Conservation (phyloP, 2,329 filamentous ascomycete genomes). For the Blumeriella jaapii region DNA sequence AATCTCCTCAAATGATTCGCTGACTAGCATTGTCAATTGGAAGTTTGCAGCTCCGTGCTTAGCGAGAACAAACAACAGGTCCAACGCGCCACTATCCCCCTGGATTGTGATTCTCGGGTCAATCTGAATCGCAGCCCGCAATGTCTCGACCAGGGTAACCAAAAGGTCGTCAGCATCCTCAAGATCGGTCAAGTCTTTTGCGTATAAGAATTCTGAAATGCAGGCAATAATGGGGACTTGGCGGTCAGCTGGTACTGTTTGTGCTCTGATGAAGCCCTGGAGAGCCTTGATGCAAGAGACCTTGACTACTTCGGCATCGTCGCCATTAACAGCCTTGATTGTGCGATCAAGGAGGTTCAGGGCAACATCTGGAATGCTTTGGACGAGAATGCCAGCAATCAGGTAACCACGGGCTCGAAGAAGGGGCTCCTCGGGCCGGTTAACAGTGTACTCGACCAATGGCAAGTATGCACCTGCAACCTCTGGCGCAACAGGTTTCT, state of each 20-base stretch:
- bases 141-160: slow-evolving; percentile 76
- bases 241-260: slow-evolving; percentile 38
- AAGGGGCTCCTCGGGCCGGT: slow-evolving; percentile 57
- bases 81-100: slow-evolving; percentile 60
- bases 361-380: slow-evolving; percentile 49
- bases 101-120: slow-evolving; percentile 65
- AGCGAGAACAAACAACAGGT: slow-evolving; percentile 78
- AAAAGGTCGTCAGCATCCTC: slow-evolving; percentile 86
- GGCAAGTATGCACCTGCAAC: slow-evolving; percentile 66
- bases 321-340: slow-evolving; percentile 62
- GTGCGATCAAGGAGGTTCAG: slow-evolving; percentile 58
- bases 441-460: slow-evolving; percentile 68
- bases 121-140: slow-evolving; percentile 72
- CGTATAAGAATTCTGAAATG: slow-evolving; percentile 61
- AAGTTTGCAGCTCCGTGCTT: slow-evolving; percentile 84
- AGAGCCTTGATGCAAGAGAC: slow-evolving; percentile 83
- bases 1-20: slow-evolving; percentile 85
- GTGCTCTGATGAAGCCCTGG: slow-evolving; percentile 49
- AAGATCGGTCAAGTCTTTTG: slow-evolving; percentile 72
- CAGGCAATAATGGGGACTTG: slow-evolving; percentile 51
- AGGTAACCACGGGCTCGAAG: slow-evolving; percentile 80
- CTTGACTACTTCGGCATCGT: slow-evolving; percentile 78
- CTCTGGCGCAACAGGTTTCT: slow-evolving; percentile 56
- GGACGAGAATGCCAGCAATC: slow-evolving; percentile 68
- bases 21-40: slow-evolving; percentile 78